Percentiles rank a stretch among this genome's conserved stretches.
Evolutionary conservation across 1,139 yeast species (phyloP).

Genomic region (Blastobotrys elegans): DNA sequence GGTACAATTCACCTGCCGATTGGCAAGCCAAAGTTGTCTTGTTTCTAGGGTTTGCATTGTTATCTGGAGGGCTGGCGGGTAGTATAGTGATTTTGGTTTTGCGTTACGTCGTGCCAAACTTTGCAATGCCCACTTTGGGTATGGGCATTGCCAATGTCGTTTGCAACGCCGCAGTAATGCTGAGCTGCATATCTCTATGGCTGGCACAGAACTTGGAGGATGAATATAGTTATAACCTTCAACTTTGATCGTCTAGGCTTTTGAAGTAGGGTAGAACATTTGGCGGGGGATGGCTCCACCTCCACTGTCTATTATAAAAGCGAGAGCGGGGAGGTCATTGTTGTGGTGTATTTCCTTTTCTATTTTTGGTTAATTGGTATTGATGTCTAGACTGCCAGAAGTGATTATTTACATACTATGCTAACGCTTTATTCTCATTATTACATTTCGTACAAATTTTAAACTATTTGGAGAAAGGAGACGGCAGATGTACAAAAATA

Average conservation of each 20-base stretch:
- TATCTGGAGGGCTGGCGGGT: constrained; percentile 95
- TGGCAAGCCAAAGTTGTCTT: constrained; percentile 93
- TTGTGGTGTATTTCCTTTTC: too few species aligned
- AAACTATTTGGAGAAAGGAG: too few species aligned
- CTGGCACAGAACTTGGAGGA: constrained; percentile 92
- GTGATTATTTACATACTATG: too few species aligned
- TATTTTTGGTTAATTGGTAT: too few species aligned
- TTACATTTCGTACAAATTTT: too few species aligned
- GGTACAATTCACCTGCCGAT: constrained; percentile 48
- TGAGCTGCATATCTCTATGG: constrained; percentile 87
- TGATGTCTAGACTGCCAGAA: too few species aligned
- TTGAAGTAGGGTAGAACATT: too few species aligned
- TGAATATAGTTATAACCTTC: constrained; percentile 87
- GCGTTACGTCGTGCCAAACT: constrained; percentile 76
- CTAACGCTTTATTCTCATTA: too few species aligned
- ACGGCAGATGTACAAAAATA: too few species aligned
- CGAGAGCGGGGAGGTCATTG: too few species aligned
- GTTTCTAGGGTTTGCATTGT: constrained; percentile 83
- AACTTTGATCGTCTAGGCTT: constrained; percentile 47
- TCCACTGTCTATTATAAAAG: not conserved
- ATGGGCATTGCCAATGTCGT: constrained; percentile 92
- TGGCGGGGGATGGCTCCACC: too few species aligned
- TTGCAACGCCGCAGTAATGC: constrained; percentile 73
- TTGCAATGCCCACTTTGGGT: constrained; percentile 78
- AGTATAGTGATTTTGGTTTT: constrained; percentile 81